A percentile compares a stretch with the other conserved stretches of the same genome.
phyloP scores from a whole-genome alignment of 106 monocot species.

The Platanthera zijinensis region DNA sequence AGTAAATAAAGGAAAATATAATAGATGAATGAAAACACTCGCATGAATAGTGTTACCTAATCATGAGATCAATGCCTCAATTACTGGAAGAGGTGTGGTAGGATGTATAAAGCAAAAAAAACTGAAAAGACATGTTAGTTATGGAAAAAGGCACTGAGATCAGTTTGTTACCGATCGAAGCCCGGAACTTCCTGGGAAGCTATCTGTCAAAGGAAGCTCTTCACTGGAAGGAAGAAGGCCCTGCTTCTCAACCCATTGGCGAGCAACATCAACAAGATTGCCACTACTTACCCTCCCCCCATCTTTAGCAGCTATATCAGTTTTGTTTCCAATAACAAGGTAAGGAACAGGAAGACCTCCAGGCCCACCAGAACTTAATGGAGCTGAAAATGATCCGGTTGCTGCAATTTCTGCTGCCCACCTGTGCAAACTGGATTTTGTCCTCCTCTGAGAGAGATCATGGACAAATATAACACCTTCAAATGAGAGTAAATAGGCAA shows the following conservation, averaged over 20 bases:
- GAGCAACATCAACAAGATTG: constrained; percentile 93
- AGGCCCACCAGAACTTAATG: constrained; percentile 63
- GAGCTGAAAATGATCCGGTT: constrained; percentile 80
- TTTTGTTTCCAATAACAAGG: constrained; percentile 84
- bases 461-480: constrained; percentile 92
- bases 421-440: constrained; percentile 65
- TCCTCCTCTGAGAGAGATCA: constrained; percentile 87
- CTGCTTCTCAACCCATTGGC: constrained; percentile 96
- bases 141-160: neutral
- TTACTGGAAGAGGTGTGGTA: neutral
- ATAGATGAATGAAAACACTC: neutral
- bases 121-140: neutral
- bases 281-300: constrained; percentile 77
- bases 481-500: constrained; percentile 4
- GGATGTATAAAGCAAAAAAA: neutral
- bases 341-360: constrained; percentile 92
- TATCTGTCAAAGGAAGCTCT: constrained; percentile 77
- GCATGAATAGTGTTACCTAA: neutral
- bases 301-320: constrained; percentile 63
- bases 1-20: neutral
- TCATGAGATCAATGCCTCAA: neutral
- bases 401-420: constrained; percentile 78
- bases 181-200: constrained; percentile 61
- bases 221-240: constrained; percentile 80
- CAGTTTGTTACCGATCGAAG: constrained; percentile 46